Evolutionary conservation across 2,329 filamentous ascomycete species (phyloP).

Genomic region (Aspergillus sp.): DNA sequence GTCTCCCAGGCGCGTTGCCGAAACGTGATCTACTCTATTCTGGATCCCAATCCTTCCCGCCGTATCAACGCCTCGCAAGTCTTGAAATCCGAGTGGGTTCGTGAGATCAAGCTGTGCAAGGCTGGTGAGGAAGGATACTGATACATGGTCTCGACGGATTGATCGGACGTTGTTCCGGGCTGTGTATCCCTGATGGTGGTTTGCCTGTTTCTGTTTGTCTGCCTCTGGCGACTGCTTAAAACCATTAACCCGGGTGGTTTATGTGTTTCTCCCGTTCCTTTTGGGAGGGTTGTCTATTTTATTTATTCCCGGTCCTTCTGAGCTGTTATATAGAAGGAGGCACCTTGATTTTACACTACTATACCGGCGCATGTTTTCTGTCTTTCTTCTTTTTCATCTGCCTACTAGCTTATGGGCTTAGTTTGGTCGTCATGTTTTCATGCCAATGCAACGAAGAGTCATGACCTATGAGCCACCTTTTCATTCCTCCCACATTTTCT

Average conservation of each 20-base stretch:
- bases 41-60: constrained; percentile 89
- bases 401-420: constrained; percentile 28
- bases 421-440: constrained; percentile 35
- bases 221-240: constrained; percentile 15
- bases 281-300: constrained; percentile 7
- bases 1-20: constrained; percentile 79
- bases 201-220: constrained; percentile 13
- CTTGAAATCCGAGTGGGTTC: constrained; percentile 97
- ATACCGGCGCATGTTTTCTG: constrained; percentile 29
- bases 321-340: constrained; percentile 26
- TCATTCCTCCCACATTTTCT: constrained; percentile 2
- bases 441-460: constrained; percentile 44
- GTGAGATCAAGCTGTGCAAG: constrained; percentile 95
- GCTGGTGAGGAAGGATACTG: constrained; percentile 92
- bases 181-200: constrained; percentile 14
- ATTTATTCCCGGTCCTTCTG: constrained; percentile 16
- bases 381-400: constrained; percentile 14
- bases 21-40: constrained; percentile 97
- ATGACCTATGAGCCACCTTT: constrained; percentile 32
- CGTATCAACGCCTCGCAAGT: constrained; percentile 96
- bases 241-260: constrained; percentile 24
- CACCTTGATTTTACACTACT: constrained; percentile 19
- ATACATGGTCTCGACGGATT: constrained; percentile 25
- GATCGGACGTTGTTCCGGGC: constrained; percentile 16
- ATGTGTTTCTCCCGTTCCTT: constrained; percentile 22